Base-by-base conservation (phyloP, 2,329 filamentous ascomycete genomes). In the Lachnellula subtilissima region DNA sequence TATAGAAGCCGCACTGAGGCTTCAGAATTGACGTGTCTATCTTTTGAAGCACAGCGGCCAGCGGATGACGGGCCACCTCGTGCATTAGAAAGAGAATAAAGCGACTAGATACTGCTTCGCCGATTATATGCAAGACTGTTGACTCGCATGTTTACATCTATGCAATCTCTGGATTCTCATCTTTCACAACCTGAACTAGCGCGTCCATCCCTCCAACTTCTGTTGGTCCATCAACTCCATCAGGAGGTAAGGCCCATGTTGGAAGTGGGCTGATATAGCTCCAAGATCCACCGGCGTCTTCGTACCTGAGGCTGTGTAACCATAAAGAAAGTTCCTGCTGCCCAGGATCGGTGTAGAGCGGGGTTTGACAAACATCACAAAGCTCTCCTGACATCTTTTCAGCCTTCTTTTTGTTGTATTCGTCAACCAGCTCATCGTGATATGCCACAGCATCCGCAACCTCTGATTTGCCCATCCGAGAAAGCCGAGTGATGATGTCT, bases 381-480 rank as follows among this genome's bases (percentile, higher is more conserved):
- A 84, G 75, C 67, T 91, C 78, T 12, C 94, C 94, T 1, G 92
- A 95, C 81, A 97, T 88, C 71, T 90, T 92, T 77, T 99, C 94
- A 1, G 92, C 93, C 66, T 93, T 92, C 66, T 86, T 84, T 73
- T 92, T 91, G 69, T 96, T 85, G 71, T 97, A 97, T 54, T 87
- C 81, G 64, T 92, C 88, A 39, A 97, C 87, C 84, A 97, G 92
- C 65, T 94, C 90, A 68, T 97, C 90, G 69, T 97, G 89, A 73
- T 97, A 97, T 1, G 90, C 89, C 17, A 95, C 87, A 0, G 94
- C 91, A 67, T 96, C 88, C 1, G 93, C 90, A 8, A 93, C 84
- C 65, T 99, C 92, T 15, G 91, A 86, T 72, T 97, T 97, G 63
- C 94, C 94, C 91, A 99, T 97, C 35, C 86, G 84, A 35, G 86